Evolutionary conservation across 495 filamentous ascomycete genomes (phyloP).

Genomic region (Penicillium soppii): DNA sequence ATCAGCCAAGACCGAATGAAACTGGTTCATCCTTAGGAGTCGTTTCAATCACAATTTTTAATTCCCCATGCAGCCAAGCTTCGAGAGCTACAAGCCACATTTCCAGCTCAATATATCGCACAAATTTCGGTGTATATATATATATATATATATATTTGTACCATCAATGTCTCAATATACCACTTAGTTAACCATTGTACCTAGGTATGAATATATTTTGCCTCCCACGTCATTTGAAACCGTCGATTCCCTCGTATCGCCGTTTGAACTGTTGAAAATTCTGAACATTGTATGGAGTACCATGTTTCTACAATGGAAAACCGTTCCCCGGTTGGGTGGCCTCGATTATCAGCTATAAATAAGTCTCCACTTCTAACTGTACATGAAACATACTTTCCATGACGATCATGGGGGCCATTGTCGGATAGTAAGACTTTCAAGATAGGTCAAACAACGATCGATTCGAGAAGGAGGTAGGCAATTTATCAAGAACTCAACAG

Average conservation of each 20-base stretch:
- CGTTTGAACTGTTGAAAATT: background rate
- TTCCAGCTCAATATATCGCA: too few relatives aligned
- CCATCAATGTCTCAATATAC: too few relatives aligned
- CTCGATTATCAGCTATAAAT: constrained; percentile 1
- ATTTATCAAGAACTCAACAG: background rate
- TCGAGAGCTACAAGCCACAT: too few relatives aligned
- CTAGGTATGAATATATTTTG: too few relatives aligned
- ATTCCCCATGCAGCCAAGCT: too few relatives aligned
- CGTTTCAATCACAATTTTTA: background rate
- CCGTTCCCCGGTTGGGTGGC: background rate
- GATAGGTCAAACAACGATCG: background rate
- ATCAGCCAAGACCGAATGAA: background rate
- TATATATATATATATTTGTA: too few relatives aligned
- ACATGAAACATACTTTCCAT: background rate
- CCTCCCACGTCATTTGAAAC: too few relatives aligned
- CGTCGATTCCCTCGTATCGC: background rate
- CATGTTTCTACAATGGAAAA: background rate
- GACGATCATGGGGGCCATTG: background rate
- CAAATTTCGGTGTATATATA: too few relatives aligned
- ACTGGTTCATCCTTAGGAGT: too few relatives aligned
- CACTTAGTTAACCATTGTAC: too few relatives aligned
- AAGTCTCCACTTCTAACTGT: background rate
- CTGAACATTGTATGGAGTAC: background rate
- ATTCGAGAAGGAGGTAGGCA: background rate
- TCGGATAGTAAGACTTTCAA: constrained; percentile 2